Percentiles rank a stretch among this genome's conserved stretches.
These are phyloP conservation scores for Mycena latifolia DNA, from an alignment of 768 basidiomycete genomes.

Conservation along the genomic window DNA sequence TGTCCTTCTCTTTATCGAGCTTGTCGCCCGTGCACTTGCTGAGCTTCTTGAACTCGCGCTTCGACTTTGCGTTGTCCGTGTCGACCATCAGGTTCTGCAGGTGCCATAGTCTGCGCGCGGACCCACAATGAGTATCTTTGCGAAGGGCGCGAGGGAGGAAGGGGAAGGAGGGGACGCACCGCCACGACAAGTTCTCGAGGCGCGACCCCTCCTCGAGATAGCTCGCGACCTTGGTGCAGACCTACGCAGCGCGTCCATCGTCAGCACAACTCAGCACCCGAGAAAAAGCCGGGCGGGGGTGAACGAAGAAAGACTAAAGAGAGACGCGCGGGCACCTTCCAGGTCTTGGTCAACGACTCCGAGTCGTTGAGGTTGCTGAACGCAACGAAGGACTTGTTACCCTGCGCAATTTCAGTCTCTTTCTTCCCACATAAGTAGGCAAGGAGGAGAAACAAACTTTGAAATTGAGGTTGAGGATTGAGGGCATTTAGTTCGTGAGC, in stretches of 20 bases:
- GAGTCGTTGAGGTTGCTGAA: conserved; percentile 90
- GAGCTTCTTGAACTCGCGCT: conserved; percentile 91
- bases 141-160: no score
- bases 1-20: conserved; percentile 92
- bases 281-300: no score
- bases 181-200: conserved; percentile 92
- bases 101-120: conserved; percentile 92
- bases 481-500: no score
- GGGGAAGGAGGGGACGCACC: conserved; percentile 10
- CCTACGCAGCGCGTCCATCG: conserved; percentile 64
- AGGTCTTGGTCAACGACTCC: conserved; percentile 89
- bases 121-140: no score
- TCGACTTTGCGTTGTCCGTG: conserved; percentile 88
- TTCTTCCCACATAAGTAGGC: no score
- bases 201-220: conserved; percentile 93
- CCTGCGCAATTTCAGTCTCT: no score
- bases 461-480: no score
- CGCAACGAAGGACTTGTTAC: conserved; percentile 95
- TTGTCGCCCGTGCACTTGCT: conserved; percentile 92
- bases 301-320: background rate
- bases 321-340: conserved; percentile 69
- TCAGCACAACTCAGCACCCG: no score
- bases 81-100: conserved; percentile 93
- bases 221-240: conserved; percentile 91
- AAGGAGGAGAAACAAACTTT: no score